Base-by-base conservation (phyloP, 1,284 basidiomycete species). In the Fistulinella cinereoalba region DNA sequence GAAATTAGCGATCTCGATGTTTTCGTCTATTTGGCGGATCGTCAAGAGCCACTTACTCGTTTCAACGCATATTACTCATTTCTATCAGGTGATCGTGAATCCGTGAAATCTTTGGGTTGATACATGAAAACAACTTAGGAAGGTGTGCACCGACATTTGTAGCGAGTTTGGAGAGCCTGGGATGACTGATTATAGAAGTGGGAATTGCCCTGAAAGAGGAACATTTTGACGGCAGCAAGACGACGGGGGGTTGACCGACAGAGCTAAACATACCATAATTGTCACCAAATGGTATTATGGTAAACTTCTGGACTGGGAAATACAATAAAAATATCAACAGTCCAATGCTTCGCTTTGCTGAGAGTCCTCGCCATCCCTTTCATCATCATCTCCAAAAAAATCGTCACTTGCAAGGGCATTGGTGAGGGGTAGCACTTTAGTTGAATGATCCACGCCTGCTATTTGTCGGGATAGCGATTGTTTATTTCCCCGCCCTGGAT, bases 361-460 rank as follows among this genome's bases (percentile, higher is more conserved):
- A 33, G 44, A 50, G 27, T 40, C 51, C 25, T n/a, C n/a, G n/a
- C 57, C 56, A 15, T 58, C 65, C 25, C 57, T 56, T 16, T 58
- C 64, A 6, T 63, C 62, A 47, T 74, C 74, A 19, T 66, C 62
- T 28, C 72, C 75, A 53, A 78, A 78, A 65, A 80, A 79, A 44
- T 71, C 71, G 46, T 80, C 77, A 12, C 57, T 64, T 25, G 64
- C 64, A 40, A 68, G 60, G 27, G 46, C 56, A n/a, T 56, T 54
- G 8, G 43, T 42, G 28, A 28, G 43, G 29, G 41, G 43, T 16
- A 11, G 42, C 37, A 32, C n/a, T 24, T 52, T 53, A 27, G 13
- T 40, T 21, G 50, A 33, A 33, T 50, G 38, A 28, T 23, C 28
- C 29, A 11, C 8, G 4, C 45, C 16, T 19, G 29, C 22, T 29